Conservation (phyloP, 257 asterid genomes). For the Fraxinus quadrangulata region DNA sequence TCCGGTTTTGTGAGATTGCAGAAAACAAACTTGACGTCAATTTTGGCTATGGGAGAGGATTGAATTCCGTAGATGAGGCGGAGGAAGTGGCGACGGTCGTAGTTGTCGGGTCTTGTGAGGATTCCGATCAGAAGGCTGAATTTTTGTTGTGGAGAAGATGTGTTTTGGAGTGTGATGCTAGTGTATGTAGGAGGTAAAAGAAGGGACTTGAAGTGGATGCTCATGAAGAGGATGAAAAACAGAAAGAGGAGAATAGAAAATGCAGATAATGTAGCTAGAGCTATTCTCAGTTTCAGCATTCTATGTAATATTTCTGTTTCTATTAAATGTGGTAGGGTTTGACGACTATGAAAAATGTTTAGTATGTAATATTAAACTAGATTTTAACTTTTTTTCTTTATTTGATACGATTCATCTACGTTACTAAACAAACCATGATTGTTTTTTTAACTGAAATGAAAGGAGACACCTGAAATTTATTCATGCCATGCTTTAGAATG, state of each 20-base stretch:
- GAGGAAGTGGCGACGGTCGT: slow-evolving; percentile 75
- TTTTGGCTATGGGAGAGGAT: slow-evolving; percentile 42
- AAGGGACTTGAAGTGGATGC: slow-evolving; percentile 42
- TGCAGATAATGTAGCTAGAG: slow-evolving; percentile 33
- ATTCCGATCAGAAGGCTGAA: slow-evolving; percentile 63
- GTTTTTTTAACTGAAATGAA: not conserved
- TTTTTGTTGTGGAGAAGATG: slow-evolving; percentile 17
- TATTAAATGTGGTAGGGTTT: not conserved
- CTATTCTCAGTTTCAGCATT: slow-evolving; percentile 32
- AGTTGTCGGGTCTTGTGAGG: slow-evolving; percentile 58
- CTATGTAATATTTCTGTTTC: not conserved
- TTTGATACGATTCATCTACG: too few species aligned
- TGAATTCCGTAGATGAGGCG: slow-evolving; percentile 70
- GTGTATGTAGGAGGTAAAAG: slow-evolving; percentile 19
- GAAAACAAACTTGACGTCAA: slow-evolving; percentile 58
- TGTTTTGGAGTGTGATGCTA: slow-evolving; percentile 9
- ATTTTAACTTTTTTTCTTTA: too few species aligned
- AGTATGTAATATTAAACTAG: not conserved
- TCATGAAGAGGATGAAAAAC: slow-evolving; percentile 43
- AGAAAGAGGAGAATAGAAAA: slow-evolving; percentile 37
- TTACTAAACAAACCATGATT: not conserved
- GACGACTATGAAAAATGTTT: too few species aligned
- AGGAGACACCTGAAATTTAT: not conserved
- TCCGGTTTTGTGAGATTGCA: slow-evolving; percentile 67
- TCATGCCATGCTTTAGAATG: slow-evolving; percentile 22